Base-by-base conservation (phyloP, 345 rosid species). In the Bruguiera parviflora region DNA sequence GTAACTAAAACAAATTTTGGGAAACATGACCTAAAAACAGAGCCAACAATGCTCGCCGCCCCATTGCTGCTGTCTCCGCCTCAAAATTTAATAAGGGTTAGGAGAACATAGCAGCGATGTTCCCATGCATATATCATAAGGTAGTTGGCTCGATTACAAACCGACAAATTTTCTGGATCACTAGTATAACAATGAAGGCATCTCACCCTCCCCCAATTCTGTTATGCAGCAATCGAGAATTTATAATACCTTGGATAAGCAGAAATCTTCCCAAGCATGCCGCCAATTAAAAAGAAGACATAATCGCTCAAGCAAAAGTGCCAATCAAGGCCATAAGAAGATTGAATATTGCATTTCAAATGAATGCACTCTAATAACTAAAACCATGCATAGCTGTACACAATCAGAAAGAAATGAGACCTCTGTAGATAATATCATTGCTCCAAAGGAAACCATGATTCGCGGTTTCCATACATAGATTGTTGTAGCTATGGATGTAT, bases 121-220 rank as follows among this genome's bases (percentile, higher is more conserved):
- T 39, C 46, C 46, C 10, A 39, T 39, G 46, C 46, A 39, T 39
- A 39, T 39, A 39, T 39, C 46, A 39, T 15, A 39, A 39, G 43
- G 68, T 32, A 47, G 33, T 61, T 8, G 25, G 25, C 56, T 71
- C 52, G 27, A 51, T 24, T 24, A 22, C 29, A 15, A 11, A 39
- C 58, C n/a, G 11, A 61, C 22, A 25, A 52, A 37, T 32, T 43
- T 33, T 51, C 58, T 7, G 71, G 75, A 74, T 80, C 75, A 73
- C 77, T 65, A 72, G 58, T 22, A 46, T 69, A 76, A 71, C 77
- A 65, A 55, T 78, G 63, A 72, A 77, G 70, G 77, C 65, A 68
- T 52, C 70, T 78, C 82, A 75, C 63, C 84, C 73, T 68, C 72
- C 75, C 76, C 69, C 73, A 69, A 73, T 67, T 82, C 89, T 81